Evolutionary conservation across 169 alveolate genomes (phyloP), one percentile per base, ranked within the genome.

Genomic region (Cryptosporidium baileyi): DNA sequence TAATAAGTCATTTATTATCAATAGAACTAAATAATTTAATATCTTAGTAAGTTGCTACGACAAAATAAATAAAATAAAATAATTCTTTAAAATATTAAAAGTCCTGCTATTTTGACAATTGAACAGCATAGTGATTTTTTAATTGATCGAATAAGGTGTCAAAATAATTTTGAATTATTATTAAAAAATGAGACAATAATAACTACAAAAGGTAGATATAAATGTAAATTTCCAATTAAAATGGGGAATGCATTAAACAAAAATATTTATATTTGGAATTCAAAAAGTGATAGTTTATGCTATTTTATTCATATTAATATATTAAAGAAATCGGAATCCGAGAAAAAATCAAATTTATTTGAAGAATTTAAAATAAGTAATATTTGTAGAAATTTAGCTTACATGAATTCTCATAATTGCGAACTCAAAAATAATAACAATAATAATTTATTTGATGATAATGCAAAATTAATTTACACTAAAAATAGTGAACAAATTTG

Each of bases 201-300:
- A 28, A 65, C 63, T 51, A 49, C 81, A 44, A 17, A 15, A n/a
- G 81, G 81, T 17, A 44, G 63, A 26, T 65, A 32, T 32, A 65
- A 51, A 24, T 65, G 81, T 19, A 26, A 22, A 45, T 65, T 44
- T 47, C 81, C 81, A n/a, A 47, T 65, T 22, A 1, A 32, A 13
- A 0, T 65, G 2, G 17, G 24, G 17, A 28, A 47, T 30, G 1
- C 43, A 34, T 65, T 62, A 44, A 65, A 65, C 22, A 47, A 2
- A 30, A 51, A 11, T 19, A 3, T 65, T 8, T 65, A 65, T 51
- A 44, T 62, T 32, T 45, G 60, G 51, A 47, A 51, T 19, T 38
- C 80, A 45, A 45, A 41, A 19, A 41, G 0, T 19, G 49, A 13
- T 1, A 36, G 13, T 65, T 22, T 44, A 6, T 65, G 81, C 28